Conservation (phyloP, 768 basidiomycete genomes). For the Hygrophoropsis aurantiaca region DNA sequence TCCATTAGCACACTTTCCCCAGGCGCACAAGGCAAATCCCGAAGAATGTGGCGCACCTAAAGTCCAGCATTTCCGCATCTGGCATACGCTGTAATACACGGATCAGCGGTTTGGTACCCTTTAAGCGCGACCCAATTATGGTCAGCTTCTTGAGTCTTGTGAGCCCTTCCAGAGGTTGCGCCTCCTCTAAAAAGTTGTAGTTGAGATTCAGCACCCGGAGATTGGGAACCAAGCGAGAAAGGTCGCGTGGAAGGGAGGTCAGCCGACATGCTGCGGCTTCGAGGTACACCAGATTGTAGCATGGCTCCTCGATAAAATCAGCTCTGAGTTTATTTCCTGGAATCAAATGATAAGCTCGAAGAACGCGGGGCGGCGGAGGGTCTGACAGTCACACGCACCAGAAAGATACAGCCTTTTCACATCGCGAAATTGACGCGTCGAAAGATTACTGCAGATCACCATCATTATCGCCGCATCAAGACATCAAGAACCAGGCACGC, state of each 20-base stretch:
- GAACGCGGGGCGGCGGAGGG: slow-evolving; percentile 7
- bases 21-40: neutral
- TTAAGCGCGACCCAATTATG: slow-evolving; percentile 81
- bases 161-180: slow-evolving; percentile 66
- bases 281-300: slow-evolving; percentile 89
- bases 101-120: slow-evolving; percentile 73
- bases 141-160: slow-evolving; percentile 78
- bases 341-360: slow-evolving; percentile 22
- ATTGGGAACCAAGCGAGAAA: slow-evolving; percentile 74
- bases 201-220: slow-evolving; percentile 91
- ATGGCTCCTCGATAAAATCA: slow-evolving; percentile 67
- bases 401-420: slow-evolving; percentile 94
- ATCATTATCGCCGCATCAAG: slow-evolving; percentile 14
- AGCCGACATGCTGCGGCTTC: slow-evolving; percentile 89
- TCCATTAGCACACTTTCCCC: neutral
- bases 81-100: slow-evolving; percentile 67
- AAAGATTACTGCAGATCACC: slow-evolving; percentile 39
- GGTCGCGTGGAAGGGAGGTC: slow-evolving; percentile 64
- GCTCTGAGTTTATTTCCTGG: slow-evolving; percentile 70
- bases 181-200: slow-evolving; percentile 91
- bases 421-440: slow-evolving; percentile 76
- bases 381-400: slow-evolving; percentile 70
- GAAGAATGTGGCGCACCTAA: slow-evolving; percentile 58
- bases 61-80: slow-evolving; percentile 87
- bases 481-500: slow-evolving; percentile 26